These are phyloP conservation scores for Sarocladium strictum DNA, from an alignment of 2,329 filamentous ascomycete species.

Conservation along the genomic window DNA sequence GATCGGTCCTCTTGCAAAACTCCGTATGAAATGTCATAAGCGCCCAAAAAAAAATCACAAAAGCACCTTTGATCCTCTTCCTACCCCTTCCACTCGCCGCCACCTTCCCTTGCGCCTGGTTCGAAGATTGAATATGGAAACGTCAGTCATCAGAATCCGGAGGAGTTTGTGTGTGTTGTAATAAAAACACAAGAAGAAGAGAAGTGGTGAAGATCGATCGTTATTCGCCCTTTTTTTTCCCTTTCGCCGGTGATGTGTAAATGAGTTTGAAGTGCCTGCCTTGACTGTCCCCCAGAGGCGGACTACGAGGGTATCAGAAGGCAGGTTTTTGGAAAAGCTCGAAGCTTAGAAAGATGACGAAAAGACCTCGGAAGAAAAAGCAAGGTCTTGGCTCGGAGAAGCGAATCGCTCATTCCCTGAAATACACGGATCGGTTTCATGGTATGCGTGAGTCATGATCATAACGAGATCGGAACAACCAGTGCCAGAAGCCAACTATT, in stretches of 20 bases:
- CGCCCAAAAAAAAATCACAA: too few species aligned
- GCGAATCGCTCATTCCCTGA: conserved; percentile 4
- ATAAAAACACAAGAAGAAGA: background rate
- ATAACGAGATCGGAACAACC: background rate
- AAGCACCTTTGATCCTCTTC: background rate
- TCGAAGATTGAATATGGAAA: background rate
- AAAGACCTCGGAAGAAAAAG: background rate
- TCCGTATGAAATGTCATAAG: too few species aligned
- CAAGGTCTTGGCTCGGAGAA: background rate
- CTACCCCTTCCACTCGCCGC: background rate
- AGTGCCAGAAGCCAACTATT: background rate
- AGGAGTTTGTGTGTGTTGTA: background rate
- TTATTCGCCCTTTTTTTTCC: background rate
- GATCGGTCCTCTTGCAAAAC: too few species aligned
- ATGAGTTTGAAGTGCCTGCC: background rate
- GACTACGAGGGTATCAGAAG: background rate
- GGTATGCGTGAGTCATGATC: conserved; percentile 9
- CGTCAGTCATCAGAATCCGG: background rate
- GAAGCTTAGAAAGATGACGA: background rate
- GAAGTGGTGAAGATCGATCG: background rate
- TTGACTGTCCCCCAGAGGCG: background rate
- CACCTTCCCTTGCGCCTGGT: background rate
- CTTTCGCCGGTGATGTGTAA: conserved; percentile 5
- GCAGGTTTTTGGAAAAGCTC: background rate
- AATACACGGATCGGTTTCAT: conserved; percentile 8